These are phyloP conservation scores for Paulownia fortunei DNA, from an alignment of 257 asterid species.

Conservation along the genomic window DNA sequence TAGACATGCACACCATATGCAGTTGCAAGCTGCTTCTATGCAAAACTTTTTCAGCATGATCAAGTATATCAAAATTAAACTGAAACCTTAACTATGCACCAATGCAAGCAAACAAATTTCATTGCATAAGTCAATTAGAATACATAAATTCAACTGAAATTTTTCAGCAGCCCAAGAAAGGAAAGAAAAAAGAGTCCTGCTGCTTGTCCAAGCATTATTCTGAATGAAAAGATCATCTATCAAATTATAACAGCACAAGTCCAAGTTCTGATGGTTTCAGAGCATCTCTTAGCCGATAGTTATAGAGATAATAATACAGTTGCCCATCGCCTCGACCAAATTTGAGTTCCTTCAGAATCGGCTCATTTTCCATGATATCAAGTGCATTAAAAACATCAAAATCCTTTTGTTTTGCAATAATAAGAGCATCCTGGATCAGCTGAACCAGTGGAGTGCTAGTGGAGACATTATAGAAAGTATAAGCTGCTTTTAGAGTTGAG, in stretches of 20 bases:
- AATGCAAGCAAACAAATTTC: constrained; percentile 21
- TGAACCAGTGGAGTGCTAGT: constrained; percentile 45
- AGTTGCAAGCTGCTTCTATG: neutral
- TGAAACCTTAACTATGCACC: neutral
- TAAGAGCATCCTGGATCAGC: constrained; percentile 57
- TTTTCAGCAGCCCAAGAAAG: neutral
- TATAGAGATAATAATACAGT: constrained; percentile 61
- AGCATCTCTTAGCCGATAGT: constrained; percentile 50
- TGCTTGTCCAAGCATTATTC: neutral
- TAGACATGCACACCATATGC: neutral
- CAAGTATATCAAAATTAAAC: constrained; percentile 7
- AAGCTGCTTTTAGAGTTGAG: constrained; percentile 54
- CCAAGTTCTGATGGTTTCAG: constrained; percentile 61
- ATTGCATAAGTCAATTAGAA: constrained; percentile 9
- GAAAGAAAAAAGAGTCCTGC: neutral
- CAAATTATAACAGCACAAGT: constrained; percentile 51
- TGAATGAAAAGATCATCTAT: neutral
- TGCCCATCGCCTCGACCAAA: constrained; percentile 62
- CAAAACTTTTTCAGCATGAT: neutral
- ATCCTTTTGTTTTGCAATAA: constrained; percentile 50
- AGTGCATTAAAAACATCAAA: constrained; percentile 61
- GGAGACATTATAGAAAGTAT: constrained; percentile 54
- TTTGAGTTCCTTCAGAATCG: constrained; percentile 49
- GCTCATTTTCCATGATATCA: constrained; percentile 58
- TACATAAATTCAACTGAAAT: constrained; percentile 16